Conservation (phyloP, 1,139 yeast genomes). For the Sugiyamaella castrensis region DNA sequence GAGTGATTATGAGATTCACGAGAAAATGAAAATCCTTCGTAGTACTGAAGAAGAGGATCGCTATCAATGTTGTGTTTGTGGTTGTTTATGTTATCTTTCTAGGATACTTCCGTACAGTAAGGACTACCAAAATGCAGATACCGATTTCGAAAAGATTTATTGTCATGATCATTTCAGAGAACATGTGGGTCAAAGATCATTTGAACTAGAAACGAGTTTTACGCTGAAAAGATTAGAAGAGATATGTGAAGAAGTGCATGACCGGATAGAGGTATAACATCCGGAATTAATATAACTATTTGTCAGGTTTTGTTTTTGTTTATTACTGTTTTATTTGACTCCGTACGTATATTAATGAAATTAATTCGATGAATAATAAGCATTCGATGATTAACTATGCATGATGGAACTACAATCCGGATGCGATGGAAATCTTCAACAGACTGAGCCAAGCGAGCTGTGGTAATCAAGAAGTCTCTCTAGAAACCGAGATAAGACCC, state of each 20-base stretch:
- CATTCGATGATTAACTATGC: too few relatives aligned
- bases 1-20: conserved; percentile 18
- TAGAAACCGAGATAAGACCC: too few relatives aligned
- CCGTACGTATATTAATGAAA: too few relatives aligned
- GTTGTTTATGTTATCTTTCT: conserved; percentile 32
- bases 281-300: too few relatives aligned
- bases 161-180: conserved; percentile 26
- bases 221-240: conserved; percentile 17
- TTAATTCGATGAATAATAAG: too few relatives aligned
- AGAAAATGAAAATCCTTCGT: conserved; percentile 20
- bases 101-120: conserved; percentile 22
- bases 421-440: too few relatives aligned
- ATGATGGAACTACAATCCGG: too few relatives aligned
- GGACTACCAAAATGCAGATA: neutral
- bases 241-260: conserved; percentile 17
- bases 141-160: conserved; percentile 17
- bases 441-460: too few relatives aligned
- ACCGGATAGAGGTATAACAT: too few relatives aligned
- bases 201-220: conserved; percentile 20
- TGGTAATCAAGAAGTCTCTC: too few relatives aligned
- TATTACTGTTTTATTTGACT: too few relatives aligned
- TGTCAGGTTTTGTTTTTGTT: too few relatives aligned
- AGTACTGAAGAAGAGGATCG: conserved; percentile 26
- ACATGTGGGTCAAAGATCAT: neutral
- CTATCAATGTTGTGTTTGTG: conserved; percentile 31